These are phyloP conservation scores for Bruguiera hainesii DNA, from an alignment of 441 rosid genomes.

Conservation along the genomic window DNA sequence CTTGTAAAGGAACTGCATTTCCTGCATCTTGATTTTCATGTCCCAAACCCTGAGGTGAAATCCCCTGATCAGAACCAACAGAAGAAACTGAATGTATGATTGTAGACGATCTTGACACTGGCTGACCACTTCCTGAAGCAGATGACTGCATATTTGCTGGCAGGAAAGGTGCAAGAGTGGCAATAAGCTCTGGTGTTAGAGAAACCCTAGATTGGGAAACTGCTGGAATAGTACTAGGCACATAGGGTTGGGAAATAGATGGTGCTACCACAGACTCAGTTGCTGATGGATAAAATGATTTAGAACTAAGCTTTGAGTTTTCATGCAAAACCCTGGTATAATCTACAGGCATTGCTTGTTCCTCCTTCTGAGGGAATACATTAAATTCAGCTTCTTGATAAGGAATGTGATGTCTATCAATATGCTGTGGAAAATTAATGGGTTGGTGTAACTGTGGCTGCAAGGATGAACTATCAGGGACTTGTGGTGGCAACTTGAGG, in stretches of 20 bases:
- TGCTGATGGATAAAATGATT: slow-evolving; percentile 32
- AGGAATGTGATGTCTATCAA: slow-evolving; percentile 42
- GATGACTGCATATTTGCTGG: slow-evolving; percentile 50
- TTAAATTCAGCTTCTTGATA: slow-evolving; percentile 38
- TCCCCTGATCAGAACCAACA: slow-evolving; percentile 33
- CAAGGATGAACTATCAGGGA: slow-evolving; percentile 30
- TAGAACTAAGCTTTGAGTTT: slow-evolving; percentile 46
- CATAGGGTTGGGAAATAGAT: slow-evolving; percentile 39
- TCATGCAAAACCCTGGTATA: slow-evolving; percentile 50
- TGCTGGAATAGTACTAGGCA: slow-evolving; percentile 24
- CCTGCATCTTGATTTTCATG: slow-evolving; percentile 45
- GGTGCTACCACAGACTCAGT: slow-evolving; percentile 32
- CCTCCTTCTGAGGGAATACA: slow-evolving; percentile 38
- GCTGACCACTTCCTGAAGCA: slow-evolving; percentile 45
- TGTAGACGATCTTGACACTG: slow-evolving; percentile 38
- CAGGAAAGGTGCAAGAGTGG: slow-evolving; percentile 64
- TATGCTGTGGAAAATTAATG: slow-evolving; percentile 33
- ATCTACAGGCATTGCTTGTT: slow-evolving; percentile 35
- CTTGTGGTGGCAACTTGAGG: slow-evolving; percentile 60
- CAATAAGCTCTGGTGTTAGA: slow-evolving; percentile 82
- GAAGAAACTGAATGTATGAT: slow-evolving; percentile 34
- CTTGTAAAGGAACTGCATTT: slow-evolving; percentile 37
- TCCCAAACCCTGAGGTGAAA: slow-evolving; percentile 52
- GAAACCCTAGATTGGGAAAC: slow-evolving; percentile 56
- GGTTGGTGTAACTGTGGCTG: slow-evolving; percentile 40